Evolutionary conservation across 495 filamentous ascomycete species (phyloP).

Genomic region (Pseudoneurospora amorphoporcata): DNA sequence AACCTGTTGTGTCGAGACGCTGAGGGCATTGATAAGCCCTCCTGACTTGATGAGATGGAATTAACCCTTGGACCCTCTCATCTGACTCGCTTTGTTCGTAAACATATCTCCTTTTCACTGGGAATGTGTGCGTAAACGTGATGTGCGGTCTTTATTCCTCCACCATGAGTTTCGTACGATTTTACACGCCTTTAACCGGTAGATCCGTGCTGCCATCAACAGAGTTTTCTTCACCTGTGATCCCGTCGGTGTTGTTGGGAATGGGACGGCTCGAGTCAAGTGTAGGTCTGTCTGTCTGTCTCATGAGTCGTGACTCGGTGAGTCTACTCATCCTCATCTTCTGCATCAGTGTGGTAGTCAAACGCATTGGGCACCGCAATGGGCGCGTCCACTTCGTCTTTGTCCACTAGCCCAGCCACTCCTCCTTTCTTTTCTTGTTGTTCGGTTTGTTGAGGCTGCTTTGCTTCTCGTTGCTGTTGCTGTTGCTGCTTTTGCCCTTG

Average conservation of each 20-base stretch:
- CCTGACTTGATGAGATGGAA: not conserved
- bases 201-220: not conserved
- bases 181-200: not conserved
- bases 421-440: not conserved
- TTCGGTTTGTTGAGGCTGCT: not conserved
- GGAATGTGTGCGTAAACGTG: not conserved
- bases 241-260: not conserved
- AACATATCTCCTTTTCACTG: not conserved
- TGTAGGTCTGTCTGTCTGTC: not conserved
- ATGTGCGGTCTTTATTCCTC: not conserved
- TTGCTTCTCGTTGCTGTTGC: not conserved
- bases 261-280: not conserved
- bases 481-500: not conserved
- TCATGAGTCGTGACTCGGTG: not conserved
- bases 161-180: not conserved
- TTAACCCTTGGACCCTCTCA: not conserved
- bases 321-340: constrained; percentile 1
- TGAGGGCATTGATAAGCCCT: not conserved
- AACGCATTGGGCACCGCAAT: constrained; percentile 14
- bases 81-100: not conserved
- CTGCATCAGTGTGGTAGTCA: constrained; percentile 21
- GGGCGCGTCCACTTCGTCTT: constrained; percentile 4
- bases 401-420: constrained; percentile 1
- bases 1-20: not conserved
- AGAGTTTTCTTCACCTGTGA: not conserved